Percentiles rank a stretch among this genome's conserved stretches.
Conservation (phyloP, 352 stramenopile genomes). For the Aphanomyces cochlioides region DNA sequence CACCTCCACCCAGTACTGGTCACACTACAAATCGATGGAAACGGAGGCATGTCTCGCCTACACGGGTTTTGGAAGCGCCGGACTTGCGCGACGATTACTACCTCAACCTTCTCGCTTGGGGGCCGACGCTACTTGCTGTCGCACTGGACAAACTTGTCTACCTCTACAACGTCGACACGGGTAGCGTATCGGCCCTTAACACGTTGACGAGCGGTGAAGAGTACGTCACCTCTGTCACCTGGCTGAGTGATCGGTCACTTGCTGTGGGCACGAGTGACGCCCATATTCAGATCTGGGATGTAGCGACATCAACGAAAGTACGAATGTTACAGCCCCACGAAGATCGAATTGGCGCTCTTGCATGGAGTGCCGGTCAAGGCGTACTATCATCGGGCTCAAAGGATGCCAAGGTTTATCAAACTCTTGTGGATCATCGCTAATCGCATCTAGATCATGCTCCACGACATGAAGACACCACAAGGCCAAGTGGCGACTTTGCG, state of each 20-base stretch:
- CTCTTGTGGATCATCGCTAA: constrained; percentile 36
- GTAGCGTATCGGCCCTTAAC: constrained; percentile 93
- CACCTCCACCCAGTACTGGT: background rate
- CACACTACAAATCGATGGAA: constrained; percentile 27
- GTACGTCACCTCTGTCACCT: constrained; percentile 97
- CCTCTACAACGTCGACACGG: constrained; percentile 96
- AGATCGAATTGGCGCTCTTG: constrained; percentile 90
- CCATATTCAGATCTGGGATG: constrained; percentile 97
- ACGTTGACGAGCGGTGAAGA: constrained; percentile 59
- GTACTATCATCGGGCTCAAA: constrained; percentile 91
- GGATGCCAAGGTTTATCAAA: constrained; percentile 89
- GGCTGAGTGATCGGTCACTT: constrained; percentile 90
- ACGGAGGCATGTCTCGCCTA: constrained; percentile 65
- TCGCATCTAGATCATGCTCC: constrained; percentile 54
- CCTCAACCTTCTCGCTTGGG: constrained; percentile 98
- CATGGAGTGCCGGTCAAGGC: constrained; percentile 93
- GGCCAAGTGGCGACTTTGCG: constrained; percentile 90
- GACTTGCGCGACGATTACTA: constrained; percentile 99
- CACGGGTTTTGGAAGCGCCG: constrained; percentile 95
- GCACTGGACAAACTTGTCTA: constrained; percentile 97
- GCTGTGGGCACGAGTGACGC: constrained; percentile 94
- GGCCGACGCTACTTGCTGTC: constrained; percentile 92
- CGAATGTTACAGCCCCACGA: constrained; percentile 90
- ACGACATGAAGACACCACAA: constrained; percentile 80
- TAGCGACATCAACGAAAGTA: constrained; percentile 79